A percentile compares a stretch with the other conserved stretches of the same genome.
Evolutionary conservation across 164 flowering plant genomes (phyloP).

Genomic region (Tetracentron sinense): DNA sequence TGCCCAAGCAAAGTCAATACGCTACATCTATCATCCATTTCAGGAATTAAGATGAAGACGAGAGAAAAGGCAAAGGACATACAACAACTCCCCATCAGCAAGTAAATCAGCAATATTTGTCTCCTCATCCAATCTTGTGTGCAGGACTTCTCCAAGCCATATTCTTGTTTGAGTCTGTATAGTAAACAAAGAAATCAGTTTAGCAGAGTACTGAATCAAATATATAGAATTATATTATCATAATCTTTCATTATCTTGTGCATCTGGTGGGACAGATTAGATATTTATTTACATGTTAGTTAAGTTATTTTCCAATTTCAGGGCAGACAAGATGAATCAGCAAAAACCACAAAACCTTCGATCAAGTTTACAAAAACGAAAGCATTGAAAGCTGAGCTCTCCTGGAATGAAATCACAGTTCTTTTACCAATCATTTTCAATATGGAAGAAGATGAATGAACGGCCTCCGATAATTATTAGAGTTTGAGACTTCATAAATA

Average conservation of each 20-base stretch:
- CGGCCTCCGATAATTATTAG: too few species aligned
- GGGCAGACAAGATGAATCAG: neutral
- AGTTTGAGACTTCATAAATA: too few species aligned
- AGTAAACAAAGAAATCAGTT: slow-evolving; percentile 2
- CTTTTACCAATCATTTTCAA: too few species aligned
- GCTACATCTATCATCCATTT: neutral
- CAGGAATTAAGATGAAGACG: neutral
- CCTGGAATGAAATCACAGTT: too few species aligned
- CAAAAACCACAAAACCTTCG: neutral
- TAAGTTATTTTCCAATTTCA: neutral
- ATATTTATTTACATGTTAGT: neutral
- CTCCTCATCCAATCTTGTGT: slow-evolving; percentile 49
- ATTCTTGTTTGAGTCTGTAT: slow-evolving; percentile 59
- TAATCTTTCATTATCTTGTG: neutral
- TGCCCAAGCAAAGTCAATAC: neutral
- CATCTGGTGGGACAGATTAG: neutral
- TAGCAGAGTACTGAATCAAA: neutral
- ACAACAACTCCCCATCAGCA: slow-evolving; percentile 67
- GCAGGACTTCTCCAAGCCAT: slow-evolving; percentile 71
- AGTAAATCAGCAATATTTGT: slow-evolving; percentile 47
- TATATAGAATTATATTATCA: neutral
- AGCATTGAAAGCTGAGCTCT: neutral
- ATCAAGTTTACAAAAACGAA: neutral
- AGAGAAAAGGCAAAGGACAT: slow-evolving; percentile 20
- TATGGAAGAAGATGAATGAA: neutral